A percentile compares a stretch with the other conserved stretches of the same genome.
These are phyloP conservation scores for Hypoxylon sp. DNA, from an alignment of 2,329 filamentous ascomycete species.

Conservation along the genomic window DNA sequence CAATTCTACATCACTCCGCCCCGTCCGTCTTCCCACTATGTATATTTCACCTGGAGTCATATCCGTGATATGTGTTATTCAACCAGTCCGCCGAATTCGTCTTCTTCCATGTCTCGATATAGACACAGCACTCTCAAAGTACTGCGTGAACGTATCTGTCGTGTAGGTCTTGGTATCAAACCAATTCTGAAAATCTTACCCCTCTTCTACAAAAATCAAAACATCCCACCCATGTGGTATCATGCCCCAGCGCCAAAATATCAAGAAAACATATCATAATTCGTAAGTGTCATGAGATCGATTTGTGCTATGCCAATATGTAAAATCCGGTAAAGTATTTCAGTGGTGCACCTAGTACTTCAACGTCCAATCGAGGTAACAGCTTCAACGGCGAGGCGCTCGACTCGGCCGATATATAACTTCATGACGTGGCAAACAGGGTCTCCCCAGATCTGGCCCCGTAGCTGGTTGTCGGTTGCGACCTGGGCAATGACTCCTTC, in stretches of 20 bases:
- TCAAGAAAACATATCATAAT: conserved; percentile 27
- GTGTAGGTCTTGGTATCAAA: not conserved
- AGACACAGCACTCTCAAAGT: conserved; percentile 5
- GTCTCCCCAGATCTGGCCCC: conserved; percentile 84
- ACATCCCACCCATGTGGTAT: conserved; percentile 36
- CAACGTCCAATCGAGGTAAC: conserved; percentile 64
- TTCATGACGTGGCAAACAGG: conserved; percentile 85
- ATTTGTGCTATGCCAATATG: conserved; percentile 5
- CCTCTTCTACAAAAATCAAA: conserved; percentile 11
- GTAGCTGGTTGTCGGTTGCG: conserved; percentile 76
- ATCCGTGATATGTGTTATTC: not conserved
- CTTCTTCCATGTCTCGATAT: not conserved
- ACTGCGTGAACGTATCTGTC: not conserved
- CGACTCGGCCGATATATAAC: conserved; percentile 80
- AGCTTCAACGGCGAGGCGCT: conserved; percentile 78
- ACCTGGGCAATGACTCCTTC: conserved; percentile 78
- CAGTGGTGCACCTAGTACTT: conserved; percentile 13
- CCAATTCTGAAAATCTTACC: not conserved
- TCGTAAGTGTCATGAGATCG: conserved; percentile 25
- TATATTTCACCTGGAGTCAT: not conserved
- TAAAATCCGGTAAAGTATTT: not conserved
- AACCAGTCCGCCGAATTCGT: not conserved
- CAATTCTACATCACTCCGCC: no score
- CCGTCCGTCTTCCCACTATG: no score
- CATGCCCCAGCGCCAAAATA: conserved; percentile 35